Evolutionary conservation across 129 eudicot genomes (phyloP), one percentile per base, ranked within the genome.

Genomic region (Flaveria ramosissima): DNA sequence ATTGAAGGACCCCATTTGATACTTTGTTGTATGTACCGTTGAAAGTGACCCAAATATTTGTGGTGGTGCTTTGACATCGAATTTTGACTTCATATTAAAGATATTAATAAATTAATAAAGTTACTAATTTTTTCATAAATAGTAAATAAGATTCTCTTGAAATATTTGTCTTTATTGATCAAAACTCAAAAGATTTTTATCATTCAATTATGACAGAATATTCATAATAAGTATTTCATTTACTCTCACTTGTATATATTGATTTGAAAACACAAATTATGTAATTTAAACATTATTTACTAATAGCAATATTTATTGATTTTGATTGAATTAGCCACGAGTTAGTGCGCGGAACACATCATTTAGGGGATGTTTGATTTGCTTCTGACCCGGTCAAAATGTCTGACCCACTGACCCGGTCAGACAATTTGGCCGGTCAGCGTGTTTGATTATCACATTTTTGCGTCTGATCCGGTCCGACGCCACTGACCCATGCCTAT

Each of bases 1-100:
- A 26, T 15, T 47, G 14, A 66, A n/a, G 64, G 41, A 11, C 50
- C 32, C 41, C 45, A 56, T 36, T 32, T 36, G 64, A 30, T 13
- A 13, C 23, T 57, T 74, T 74, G 45, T 30, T 74, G 42, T n/a
- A 21, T 39, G 53, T 63, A 51, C 67, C 80, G 9, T 26, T 39
- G 73, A 76, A 46, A 50, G 52, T 47, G 64, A 75, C 72, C 61
- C 79, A 64, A 64, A 19, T 50, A 50, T 73, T 42, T 65, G 73
- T 48, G 67, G 67, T 51, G 30, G 32, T 65, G 24, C 62, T 45
- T 75, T 62, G 57, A 43, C 77, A 15, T 74, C 7, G 4, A 60
- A 43, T 51, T 48, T 76, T 64, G 48, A 27, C 42, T 32, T 65
- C 47, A 48, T 19, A 47, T 66, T 66, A 48, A 59, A 9, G 17